phyloP scores from a whole-genome alignment of 257 asterid species.

The Solanum megistacrolobum region DNA sequence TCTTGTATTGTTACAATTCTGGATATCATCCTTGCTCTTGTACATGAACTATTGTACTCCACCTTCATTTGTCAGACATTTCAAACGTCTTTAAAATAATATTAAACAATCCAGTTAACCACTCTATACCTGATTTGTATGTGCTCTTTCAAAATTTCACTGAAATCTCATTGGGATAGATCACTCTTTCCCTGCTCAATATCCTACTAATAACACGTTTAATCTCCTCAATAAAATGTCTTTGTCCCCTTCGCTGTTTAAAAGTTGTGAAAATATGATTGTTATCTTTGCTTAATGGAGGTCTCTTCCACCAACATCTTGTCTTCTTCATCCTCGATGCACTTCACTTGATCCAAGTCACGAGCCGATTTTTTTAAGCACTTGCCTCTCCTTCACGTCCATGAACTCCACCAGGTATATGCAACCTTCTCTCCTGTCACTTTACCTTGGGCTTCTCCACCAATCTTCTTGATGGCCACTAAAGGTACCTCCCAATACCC shows the following conservation, averaged over 20 bases:
- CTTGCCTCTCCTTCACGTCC: too few species aligned
- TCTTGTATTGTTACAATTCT: too few species aligned
- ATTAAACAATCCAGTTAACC: neutral
- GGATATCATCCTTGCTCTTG: too few species aligned
- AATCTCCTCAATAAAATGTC: neutral
- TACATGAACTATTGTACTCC: too few species aligned
- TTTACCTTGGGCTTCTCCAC: too few species aligned
- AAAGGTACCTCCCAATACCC: too few species aligned
- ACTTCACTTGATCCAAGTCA: neutral
- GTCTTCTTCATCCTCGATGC: neutral
- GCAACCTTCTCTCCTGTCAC: too few species aligned
- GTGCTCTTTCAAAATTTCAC: neutral
- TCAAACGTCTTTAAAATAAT: too few species aligned
- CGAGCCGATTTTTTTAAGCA: neutral
- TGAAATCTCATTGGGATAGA: neutral
- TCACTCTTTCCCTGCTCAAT: neutral
- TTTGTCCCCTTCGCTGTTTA: neutral
- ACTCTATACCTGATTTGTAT: too few species aligned
- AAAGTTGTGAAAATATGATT: too few species aligned
- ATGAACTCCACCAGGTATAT: too few species aligned
- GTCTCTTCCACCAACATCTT: neutral
- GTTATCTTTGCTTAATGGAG: neutral
- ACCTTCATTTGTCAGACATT: too few species aligned
- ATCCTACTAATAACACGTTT: neutral
- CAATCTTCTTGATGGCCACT: neutral